phyloP scores from a whole-genome alignment of 768 basidiomycete species.

The Udeniomyces megalosporus region DNA sequence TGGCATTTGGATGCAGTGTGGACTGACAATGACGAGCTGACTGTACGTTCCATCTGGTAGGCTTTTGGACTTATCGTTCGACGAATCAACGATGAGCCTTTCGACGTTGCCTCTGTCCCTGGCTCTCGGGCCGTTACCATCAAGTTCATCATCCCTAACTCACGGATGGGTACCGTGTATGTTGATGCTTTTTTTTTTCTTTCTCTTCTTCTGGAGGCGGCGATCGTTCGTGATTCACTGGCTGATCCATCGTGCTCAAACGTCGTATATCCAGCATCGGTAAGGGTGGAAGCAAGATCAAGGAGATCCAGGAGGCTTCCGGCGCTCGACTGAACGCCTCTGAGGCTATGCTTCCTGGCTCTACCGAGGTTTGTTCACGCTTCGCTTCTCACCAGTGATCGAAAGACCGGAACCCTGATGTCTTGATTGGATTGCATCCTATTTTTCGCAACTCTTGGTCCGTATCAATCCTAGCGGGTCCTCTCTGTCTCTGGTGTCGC shows the following conservation, averaged over 20 bases:
- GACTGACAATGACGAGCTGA: neutral
- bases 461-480: slow-evolving; percentile 43
- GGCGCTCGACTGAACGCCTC: slow-evolving; percentile 91
- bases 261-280: slow-evolving; percentile 43
- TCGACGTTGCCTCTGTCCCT: slow-evolving; percentile 91
- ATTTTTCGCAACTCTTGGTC: slow-evolving; percentile 25
- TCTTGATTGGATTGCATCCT: neutral
- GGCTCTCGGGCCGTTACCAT: slow-evolving; percentile 97
- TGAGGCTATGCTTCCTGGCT: slow-evolving; percentile 95
- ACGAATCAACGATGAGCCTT: slow-evolving; percentile 97
- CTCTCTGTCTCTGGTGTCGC: slow-evolving; percentile 96
- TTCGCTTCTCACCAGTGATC: slow-evolving; percentile 3
- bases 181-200: neutral
- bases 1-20: neutral
- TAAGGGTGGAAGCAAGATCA: slow-evolving; percentile 93
- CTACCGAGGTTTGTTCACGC: slow-evolving; percentile 65
- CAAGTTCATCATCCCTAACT: slow-evolving; percentile 36
- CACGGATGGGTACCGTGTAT: slow-evolving; percentile 15
- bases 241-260: neutral
- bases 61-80: slow-evolving; percentile 97
- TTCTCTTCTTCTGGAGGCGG: neutral
- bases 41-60: slow-evolving; percentile 32
- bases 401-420: neutral
- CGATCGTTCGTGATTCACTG: neutral
- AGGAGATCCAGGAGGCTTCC: slow-evolving; percentile 97